Evolutionary conservation across 305 asterid species (phyloP).

Genomic region (Fraxinus floribunda): DNA sequence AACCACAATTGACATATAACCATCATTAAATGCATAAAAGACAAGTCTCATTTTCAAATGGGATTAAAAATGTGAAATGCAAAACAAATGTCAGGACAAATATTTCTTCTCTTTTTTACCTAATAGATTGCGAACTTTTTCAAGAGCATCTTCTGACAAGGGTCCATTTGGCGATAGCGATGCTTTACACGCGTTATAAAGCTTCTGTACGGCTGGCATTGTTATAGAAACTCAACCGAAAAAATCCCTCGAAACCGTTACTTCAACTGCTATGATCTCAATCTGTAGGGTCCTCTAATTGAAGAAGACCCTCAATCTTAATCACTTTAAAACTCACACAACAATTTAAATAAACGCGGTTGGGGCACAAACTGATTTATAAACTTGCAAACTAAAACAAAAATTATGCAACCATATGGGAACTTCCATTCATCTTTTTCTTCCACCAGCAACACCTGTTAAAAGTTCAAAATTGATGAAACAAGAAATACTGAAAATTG

Average conservation of each 20-base stretch:
- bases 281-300: constrained; percentile 68
- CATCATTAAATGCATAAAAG: constrained; percentile 5
- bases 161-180: constrained; percentile 86
- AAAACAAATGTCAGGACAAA: constrained; percentile 4
- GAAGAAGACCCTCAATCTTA: constrained; percentile 50
- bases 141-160: constrained; percentile 83
- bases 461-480: constrained; percentile 19
- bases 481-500: neutral
- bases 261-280: constrained; percentile 29
- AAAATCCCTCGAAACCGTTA: constrained; percentile 24
- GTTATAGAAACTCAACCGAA: constrained; percentile 42
- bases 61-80: constrained; percentile 4
- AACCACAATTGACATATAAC: neutral
- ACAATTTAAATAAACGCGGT: constrained; percentile 17
- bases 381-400: constrained; percentile 16
- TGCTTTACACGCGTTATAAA: constrained; percentile 84
- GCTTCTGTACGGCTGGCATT: constrained; percentile 98
- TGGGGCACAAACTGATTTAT: constrained; percentile 20
- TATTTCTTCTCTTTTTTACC: constrained; percentile 46
- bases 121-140: constrained; percentile 75
- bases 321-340: constrained; percentile 28
- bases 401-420: constrained; percentile 24
- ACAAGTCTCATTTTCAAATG: neutral
- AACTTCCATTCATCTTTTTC: constrained; percentile 28
- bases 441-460: constrained; percentile 36